Evolutionary conservation across 495 filamentous ascomycete genomes (phyloP).

Genomic region (Lophiostoma macrostomum): DNA sequence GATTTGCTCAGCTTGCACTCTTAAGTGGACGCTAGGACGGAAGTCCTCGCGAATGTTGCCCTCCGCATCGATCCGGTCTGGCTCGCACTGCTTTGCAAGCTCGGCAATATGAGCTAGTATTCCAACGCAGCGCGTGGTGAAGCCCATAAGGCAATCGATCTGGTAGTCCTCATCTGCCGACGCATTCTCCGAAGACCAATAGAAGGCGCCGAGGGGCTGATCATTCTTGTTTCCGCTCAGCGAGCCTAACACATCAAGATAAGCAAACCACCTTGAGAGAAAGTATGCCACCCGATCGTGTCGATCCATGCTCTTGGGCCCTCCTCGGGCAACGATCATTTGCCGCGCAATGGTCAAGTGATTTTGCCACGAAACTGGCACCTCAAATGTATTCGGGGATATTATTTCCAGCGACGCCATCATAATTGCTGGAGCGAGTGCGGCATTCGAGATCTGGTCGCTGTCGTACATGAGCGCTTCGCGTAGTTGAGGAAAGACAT

Average conservation of each 20-base stretch:
- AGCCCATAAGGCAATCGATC: constrained; percentile 74
- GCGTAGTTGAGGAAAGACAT: constrained; percentile 72
- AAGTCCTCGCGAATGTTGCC: constrained; percentile 54
- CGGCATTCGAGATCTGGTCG: constrained; percentile 63
- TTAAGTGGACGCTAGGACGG: constrained; percentile 55
- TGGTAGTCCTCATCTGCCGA: constrained; percentile 41
- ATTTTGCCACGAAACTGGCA: constrained; percentile 70
- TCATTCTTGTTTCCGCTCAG: constrained; percentile 67
- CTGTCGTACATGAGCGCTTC: constrained; percentile 50
- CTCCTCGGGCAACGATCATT: constrained; percentile 68
- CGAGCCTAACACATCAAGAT: constrained; percentile 76
- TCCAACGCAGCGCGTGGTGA: constrained; percentile 51
- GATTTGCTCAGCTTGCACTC: constrained; percentile 55
- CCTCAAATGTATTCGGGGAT: constrained; percentile 74
- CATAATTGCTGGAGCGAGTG: constrained; percentile 83
- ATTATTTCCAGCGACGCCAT: constrained; percentile 82
- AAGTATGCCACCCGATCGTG: constrained; percentile 71
- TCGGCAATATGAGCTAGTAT: constrained; percentile 73
- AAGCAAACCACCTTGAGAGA: constrained; percentile 81
- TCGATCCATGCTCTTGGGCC: constrained; percentile 53
- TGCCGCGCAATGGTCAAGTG: constrained; percentile 74
- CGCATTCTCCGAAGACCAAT: constrained; percentile 53
- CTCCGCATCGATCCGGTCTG: constrained; percentile 58
- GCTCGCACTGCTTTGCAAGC: constrained; percentile 68
- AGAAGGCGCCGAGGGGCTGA: constrained; percentile 50